phyloP scores from a whole-genome alignment of 164 flowering plant species.

The Piper betle region DNA sequence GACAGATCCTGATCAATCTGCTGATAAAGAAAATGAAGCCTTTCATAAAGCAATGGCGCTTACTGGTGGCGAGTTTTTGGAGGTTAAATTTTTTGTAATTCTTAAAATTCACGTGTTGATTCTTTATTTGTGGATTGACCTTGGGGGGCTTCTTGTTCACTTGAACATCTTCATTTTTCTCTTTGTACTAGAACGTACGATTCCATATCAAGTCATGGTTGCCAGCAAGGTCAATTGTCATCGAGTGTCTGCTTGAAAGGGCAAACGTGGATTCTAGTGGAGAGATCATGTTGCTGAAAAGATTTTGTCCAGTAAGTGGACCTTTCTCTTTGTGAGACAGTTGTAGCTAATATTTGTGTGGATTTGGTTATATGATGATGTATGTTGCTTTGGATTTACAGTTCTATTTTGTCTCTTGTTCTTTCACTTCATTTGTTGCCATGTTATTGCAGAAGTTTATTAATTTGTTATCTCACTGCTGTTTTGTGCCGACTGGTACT shows the following conservation, averaged over 20 bases:
- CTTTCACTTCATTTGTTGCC: no score
- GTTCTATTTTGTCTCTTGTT: no score
- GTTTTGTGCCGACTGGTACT: no score
- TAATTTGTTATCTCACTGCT: no score
- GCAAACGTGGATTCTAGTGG: slow-evolving; percentile 64
- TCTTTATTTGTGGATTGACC: background rate
- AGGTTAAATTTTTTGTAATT: slow-evolving; percentile 26
- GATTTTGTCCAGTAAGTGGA: slow-evolving; percentile 86
- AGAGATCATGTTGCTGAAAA: slow-evolving; percentile 61
- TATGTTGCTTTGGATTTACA: background rate
- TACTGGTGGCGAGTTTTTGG: slow-evolving; percentile 76
- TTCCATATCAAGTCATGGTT: slow-evolving; percentile 76
- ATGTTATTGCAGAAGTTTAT: no score
- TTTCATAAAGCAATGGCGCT: slow-evolving; percentile 72
- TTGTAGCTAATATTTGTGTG: background rate
- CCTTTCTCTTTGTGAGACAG: background rate
- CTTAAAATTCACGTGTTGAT: background rate
- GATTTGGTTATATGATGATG: background rate
- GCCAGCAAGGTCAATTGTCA: slow-evolving; percentile 75
- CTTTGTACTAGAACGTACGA: slow-evolving; percentile 37
- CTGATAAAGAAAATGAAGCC: slow-evolving; percentile 80
- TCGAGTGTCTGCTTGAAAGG: slow-evolving; percentile 54
- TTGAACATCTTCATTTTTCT: background rate
- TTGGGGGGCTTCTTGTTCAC: background rate
- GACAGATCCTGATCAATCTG: slow-evolving; percentile 82